Evolutionary conservation across 768 basidiomycete species (phyloP), one percentile per base, ranked within the genome.

Genomic region (Panellus pusillus): DNA sequence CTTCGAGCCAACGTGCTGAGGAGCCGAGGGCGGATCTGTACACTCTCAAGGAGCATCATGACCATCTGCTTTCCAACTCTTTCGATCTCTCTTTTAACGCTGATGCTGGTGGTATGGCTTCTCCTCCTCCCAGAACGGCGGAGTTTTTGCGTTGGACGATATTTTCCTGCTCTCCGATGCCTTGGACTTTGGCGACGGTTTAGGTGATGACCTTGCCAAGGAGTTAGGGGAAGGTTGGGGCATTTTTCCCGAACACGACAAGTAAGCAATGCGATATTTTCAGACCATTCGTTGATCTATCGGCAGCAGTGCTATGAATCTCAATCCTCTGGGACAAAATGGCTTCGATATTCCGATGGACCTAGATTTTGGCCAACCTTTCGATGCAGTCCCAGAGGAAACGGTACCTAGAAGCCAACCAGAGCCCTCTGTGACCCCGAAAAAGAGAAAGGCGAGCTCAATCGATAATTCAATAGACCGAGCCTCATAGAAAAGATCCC

Each of bases 141-240:
- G 66, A 15, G 73, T 69, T 13, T 79, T 84, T 37, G 74, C 65
- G 3, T 77, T 82, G 32, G 75, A 79, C 29, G 83, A 84, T 55
- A 77, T 80, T 38, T 73, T 81, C 36, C 77, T 86, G 68, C 74
- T 9, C 75, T n/a, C 78, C 17, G 87, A 82, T 49, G 83, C 74
- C 18, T 62, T 84, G 19, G 87, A 82, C 55, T 63, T 85, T 15
- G 79, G 70, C n/a, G 79, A 74, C 7, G 83, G 78, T 18, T 68
- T 91, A 15, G 87, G 84, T 4, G 88, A 89, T 42, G 90, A 91
- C 61, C 71, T 92, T 24, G 87, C 86, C 8, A 77, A 75, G 56
- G 89, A 92, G 61, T 74, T 92, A 3, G 90, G 89, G 28, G 82
- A 83, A 61, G 83, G 76, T 19, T 91, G 89, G 88, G 81, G 77